Percentiles rank a stretch among this genome's conserved stretches.
Evolutionary conservation across 768 basidiomycete species (phyloP).

Genomic region (Lactarius akahatsu): DNA sequence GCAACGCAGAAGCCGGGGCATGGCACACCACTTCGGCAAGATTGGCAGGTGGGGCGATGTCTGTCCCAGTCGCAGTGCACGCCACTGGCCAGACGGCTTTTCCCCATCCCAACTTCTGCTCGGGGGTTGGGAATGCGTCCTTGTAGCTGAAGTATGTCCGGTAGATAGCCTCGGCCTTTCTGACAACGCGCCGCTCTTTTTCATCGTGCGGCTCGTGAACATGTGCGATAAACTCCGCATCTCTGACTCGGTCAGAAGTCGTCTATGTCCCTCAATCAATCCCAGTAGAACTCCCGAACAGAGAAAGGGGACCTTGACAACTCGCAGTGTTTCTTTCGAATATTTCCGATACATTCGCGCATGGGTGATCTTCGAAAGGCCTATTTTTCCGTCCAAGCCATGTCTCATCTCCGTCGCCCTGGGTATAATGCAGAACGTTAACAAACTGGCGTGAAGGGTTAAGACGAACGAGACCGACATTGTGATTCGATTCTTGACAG

Average conservation of each 20-base stretch:
- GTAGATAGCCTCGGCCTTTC: slow-evolving; percentile 13
- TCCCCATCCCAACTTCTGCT: slow-evolving; percentile 12
- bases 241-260: slow-evolving; percentile 19
- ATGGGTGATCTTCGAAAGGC: slow-evolving; percentile 11
- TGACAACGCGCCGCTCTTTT: background rate
- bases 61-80: slow-evolving; percentile 14
- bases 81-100: slow-evolving; percentile 17
- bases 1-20: background rate
- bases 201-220: slow-evolving; percentile 7
- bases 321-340: slow-evolving; percentile 7
- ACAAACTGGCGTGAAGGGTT: background rate
- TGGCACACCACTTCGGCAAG: slow-evolving; percentile 15
- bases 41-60: background rate
- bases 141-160: slow-evolving; percentile 19
- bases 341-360: slow-evolving; percentile 16
- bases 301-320: slow-evolving; percentile 14
- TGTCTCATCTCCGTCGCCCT: slow-evolving; percentile 22
- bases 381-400: slow-evolving; percentile 11
- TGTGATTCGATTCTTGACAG: slow-evolving; percentile 14
- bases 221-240: background rate
- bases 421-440: background rate
- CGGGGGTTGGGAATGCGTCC: slow-evolving; percentile 21
- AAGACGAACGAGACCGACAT: slow-evolving; percentile 3
- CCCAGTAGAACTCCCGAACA: background rate
- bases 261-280: slow-evolving; percentile 6